Conservation (phyloP, 192 early-diverging fungal species). For the Phlyctochytrium arcticum region DNA sequence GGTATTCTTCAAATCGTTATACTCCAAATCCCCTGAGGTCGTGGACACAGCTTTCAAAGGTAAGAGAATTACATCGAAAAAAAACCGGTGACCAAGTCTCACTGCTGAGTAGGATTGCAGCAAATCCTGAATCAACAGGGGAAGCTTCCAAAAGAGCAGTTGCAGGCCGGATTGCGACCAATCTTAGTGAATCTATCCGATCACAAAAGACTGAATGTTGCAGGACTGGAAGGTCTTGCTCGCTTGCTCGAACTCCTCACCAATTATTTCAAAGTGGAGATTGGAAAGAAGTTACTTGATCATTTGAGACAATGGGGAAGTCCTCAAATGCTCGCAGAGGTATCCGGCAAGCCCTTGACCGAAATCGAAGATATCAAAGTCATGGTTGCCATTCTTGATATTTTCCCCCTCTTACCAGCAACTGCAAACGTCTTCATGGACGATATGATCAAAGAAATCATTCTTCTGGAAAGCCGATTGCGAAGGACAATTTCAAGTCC, state of each 20-base stretch:
- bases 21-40: constrained; percentile 90
- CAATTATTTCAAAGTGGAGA: constrained; percentile 98
- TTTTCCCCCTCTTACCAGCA: constrained; percentile 89
- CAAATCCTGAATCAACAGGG: constrained; percentile 76
- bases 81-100: not conserved
- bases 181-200: constrained; percentile 95
- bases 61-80: constrained; percentile 8
- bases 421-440: constrained; percentile 90
- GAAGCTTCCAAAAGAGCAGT: constrained; percentile 88
- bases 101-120: constrained; percentile 52
- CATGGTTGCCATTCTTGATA: constrained; percentile 88
- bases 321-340: constrained; percentile 74
- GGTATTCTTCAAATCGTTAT: constrained; percentile 98
- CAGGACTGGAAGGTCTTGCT: constrained; percentile 89
- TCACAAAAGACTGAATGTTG: constrained; percentile 87
- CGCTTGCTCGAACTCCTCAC: constrained; percentile 88
- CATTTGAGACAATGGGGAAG: constrained; percentile 93
- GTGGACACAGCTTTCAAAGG: constrained; percentile 91
- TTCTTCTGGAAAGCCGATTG: constrained; percentile 80
- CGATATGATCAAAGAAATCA: constrained; percentile 80
- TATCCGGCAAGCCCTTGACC: constrained; percentile 73
- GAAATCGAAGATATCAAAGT: constrained; percentile 94
- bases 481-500: constrained; percentile 86
- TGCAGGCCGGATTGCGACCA: constrained; percentile 93
- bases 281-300: constrained; percentile 96